phyloP scores from a whole-genome alignment of 129 eudicot genomes.

The Chrysanthemum lavandulifolium region DNA sequence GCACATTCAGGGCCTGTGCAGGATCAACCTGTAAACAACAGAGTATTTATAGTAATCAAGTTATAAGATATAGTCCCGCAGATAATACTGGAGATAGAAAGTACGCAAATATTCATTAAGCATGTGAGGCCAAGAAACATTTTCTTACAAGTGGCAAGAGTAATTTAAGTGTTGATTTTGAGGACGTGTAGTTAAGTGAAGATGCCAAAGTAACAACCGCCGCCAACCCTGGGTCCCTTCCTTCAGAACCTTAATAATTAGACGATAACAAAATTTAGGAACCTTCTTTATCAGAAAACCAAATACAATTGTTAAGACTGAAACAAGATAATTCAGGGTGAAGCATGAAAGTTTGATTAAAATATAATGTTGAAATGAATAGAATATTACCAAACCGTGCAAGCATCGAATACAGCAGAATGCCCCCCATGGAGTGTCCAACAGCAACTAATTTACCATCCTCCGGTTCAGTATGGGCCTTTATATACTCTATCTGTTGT shows the following conservation, averaged over 20 bases:
- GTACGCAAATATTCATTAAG: too few relatives aligned
- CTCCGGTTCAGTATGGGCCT: slow-evolving; percentile 60
- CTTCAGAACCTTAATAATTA: slow-evolving; percentile 60
- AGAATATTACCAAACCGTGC: slow-evolving; percentile 66
- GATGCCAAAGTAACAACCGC: slow-evolving; percentile 93
- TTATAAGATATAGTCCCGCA: background rate
- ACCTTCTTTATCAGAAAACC: slow-evolving; percentile 6
- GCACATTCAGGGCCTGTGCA: slow-evolving; percentile 86
- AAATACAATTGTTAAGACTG: background rate
- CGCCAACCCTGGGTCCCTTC: slow-evolving; percentile 66
- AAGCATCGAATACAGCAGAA: slow-evolving; percentile 79
- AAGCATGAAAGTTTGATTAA: background rate
- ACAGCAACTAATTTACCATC: slow-evolving; percentile 83
- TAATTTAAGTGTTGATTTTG: slow-evolving; percentile 77
- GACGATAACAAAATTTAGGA: background rate
- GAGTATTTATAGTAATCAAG: background rate
- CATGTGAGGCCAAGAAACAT: background rate
- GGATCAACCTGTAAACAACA: slow-evolving; percentile 71
- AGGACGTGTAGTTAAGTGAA: slow-evolving; percentile 83
- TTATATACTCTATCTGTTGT: slow-evolving; percentile 79
- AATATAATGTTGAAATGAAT: background rate
- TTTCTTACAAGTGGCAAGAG: slow-evolving; percentile 89
- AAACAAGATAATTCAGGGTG: too few relatives aligned
- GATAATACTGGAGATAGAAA: background rate
- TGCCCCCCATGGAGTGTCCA: slow-evolving; percentile 99